Evolutionary conservation across 2,329 filamentous ascomycete species (phyloP).

Genomic region (Penicillium psychrosexuale): DNA sequence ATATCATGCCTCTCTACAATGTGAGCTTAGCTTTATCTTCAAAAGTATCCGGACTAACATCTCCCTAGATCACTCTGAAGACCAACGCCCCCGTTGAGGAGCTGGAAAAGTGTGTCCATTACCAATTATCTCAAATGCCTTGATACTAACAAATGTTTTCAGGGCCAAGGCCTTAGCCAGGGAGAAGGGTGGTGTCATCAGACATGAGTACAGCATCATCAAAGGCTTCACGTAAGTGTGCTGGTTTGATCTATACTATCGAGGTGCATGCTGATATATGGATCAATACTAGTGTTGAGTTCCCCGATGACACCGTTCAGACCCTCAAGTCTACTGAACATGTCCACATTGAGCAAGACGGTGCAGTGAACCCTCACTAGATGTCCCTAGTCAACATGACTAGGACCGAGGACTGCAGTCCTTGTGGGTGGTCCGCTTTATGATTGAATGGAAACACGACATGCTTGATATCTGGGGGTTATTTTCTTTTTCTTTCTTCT

Average conservation of each 20-base stretch:
- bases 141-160: constrained; percentile 14
- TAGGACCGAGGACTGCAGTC: not conserved
- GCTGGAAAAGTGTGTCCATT: constrained; percentile 60
- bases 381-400: constrained; percentile 4
- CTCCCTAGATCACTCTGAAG: constrained; percentile 72
- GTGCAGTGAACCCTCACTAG: constrained; percentile 69
- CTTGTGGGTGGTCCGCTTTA: not conserved
- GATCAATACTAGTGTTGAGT: constrained; percentile 60
- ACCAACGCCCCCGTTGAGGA: constrained; percentile 63
- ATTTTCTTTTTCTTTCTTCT: not conserved
- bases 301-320: constrained; percentile 63
- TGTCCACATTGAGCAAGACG: constrained; percentile 75
- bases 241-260: not conserved
- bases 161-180: constrained; percentile 74
- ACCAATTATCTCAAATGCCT: not conserved
- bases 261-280: not conserved
- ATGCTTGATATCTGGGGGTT: not conserved
- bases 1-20: constrained; percentile 41
- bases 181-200: constrained; percentile 78
- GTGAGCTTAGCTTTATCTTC: constrained; percentile 21
- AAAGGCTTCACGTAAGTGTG: constrained; percentile 83
- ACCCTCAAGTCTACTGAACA: constrained; percentile 67
- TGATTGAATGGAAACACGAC: not conserved
- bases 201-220: constrained; percentile 79
- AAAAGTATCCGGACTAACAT: constrained; percentile 1